Base-by-base conservation (phyloP, 345 rosid species). In the Pistacia vera region DNA sequence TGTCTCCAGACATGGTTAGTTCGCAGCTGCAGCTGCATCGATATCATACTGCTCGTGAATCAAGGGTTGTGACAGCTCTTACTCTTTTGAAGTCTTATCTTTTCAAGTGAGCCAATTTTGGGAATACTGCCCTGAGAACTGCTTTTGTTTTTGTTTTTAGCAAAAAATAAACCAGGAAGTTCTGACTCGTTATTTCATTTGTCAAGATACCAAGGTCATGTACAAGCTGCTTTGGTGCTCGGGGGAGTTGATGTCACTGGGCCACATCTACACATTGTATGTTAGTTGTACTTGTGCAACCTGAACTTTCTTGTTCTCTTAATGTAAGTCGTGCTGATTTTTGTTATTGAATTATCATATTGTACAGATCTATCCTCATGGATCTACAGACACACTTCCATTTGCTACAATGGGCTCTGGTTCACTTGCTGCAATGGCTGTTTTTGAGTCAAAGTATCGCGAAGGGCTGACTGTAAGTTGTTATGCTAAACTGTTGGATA, bases 401-500 rank as follows among this genome's bases (percentile, higher is more conserved):
- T 92, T 86, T 58, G 95, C 97, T 11, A 90, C 97, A 58, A 92
- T 90, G 97, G 97, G 95, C 18, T 92, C 93, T 80, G 95, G 95
- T 76, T 90, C 95, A 65, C 91, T 92, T 14, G 93, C 97, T 70
- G 97, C 95, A 66, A 89, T 92, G 95, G 74, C 92, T 70, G 83
- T 90, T 60, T 92, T 92, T 74, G 95, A 92, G 80, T 89, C 91
- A 63, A 89, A 88, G 75, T 90, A 90, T 78, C 85, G 58, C 76
- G 95, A 92, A 84, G 93, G 89, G 76, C 79, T 92, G 65, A 90
- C 82, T 68, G 97, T 90, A 86, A 90, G 97, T 85, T 73, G 41
- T 66, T 66, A 30, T 60, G 18, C 63, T 28, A 48, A 56, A 11
- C 55, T 41, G 20, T 17, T 58, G 28, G 57, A 72, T 46, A 17